Evolutionary conservation across 2,329 filamentous ascomycete species (phyloP), one percentile per base, ranked within the genome.

Genomic region (Stemphylium beticola): DNA sequence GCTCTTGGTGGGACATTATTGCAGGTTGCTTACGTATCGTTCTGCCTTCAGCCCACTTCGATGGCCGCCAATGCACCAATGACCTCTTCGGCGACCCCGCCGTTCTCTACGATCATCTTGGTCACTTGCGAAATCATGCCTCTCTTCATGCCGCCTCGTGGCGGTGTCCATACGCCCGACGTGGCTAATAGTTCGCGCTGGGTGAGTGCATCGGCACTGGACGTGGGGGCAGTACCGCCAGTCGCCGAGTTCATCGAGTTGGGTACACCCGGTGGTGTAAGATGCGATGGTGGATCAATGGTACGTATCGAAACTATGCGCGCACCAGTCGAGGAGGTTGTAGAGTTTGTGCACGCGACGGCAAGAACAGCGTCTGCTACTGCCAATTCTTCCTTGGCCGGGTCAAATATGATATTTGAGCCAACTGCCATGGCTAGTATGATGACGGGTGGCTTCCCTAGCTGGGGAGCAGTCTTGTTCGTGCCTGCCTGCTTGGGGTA

Each of bases 351-450:
- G 31, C 96, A 83, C 0, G 92, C 96, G 4, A 98, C 85, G 1
- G 93, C 95, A 40, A 98, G 81, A 3, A 95, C 91, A 11, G 88
- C 87, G 69, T 98, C 93, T 1, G 95, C 95, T 4, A 98, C 93
- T 2, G 92, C 91, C 14, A 99, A 87, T 76, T 99, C 95, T 74
- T 97, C 93, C 64, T 88, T 87, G 47, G 86, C 89, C 0, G 95
- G 93, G 74, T 99, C 95, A 78, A 98, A 97, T 61, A 99, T 89
- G 76, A 96, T 88, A 73, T 95, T 98, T 55, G 89, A 83, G 53
- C 89, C 91, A 0, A 96, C 88, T 3, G 90, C 86, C 75, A 96
- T 89, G 51, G 98, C 92, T 10, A 99, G 87, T 17, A 99, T 83
- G 3, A 93, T 97, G 51, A 99, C 85, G 0, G 95, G 92, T 4